Conservation (phyloP, 2,329 filamentous ascomycete species). For the Diplodia mutila region DNA sequence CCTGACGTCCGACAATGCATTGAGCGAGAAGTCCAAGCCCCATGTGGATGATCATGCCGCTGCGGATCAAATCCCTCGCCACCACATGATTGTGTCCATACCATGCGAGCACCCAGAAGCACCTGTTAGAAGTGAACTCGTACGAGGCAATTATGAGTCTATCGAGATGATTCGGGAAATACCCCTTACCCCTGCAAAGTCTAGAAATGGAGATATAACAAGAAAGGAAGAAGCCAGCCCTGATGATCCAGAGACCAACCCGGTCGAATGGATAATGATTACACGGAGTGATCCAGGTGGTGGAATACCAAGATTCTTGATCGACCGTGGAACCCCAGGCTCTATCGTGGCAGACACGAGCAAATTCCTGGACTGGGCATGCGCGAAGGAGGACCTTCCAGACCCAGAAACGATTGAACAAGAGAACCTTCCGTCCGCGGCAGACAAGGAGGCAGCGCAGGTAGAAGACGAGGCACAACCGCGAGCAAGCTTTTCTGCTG, state of each 20-base stretch:
- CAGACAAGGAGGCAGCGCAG: not conserved
- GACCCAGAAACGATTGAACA: constrained; percentile 40
- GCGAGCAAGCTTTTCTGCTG: constrained; percentile 33
- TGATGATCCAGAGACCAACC: constrained; percentile 59
- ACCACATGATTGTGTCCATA: constrained; percentile 86
- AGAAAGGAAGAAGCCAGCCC: constrained; percentile 33
- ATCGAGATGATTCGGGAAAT: constrained; percentile 90
- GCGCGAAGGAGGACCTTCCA: constrained; percentile 51
- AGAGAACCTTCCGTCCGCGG: not conserved
- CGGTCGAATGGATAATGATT: constrained; percentile 91
- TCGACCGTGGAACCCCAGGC: constrained; percentile 83
- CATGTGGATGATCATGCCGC: constrained; percentile 35
- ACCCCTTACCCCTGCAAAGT: constrained; percentile 54
- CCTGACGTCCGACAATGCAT: constrained; percentile 64
- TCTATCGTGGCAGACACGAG: constrained; percentile 78
- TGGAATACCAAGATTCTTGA: constrained; percentile 85
- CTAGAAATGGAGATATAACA: constrained; percentile 42
- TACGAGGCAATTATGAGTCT: constrained; percentile 86
- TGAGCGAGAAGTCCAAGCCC: constrained; percentile 50
- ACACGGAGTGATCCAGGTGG: constrained; percentile 87
- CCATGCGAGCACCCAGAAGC: constrained; percentile 78
- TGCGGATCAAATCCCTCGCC: constrained; percentile 57
- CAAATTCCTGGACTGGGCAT: constrained; percentile 82
- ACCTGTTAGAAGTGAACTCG: constrained; percentile 70
- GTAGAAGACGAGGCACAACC: not conserved